Base-by-base conservation (phyloP, 108 stramenopile genomes). In the Cyclostephanos tholiformis region DNA sequence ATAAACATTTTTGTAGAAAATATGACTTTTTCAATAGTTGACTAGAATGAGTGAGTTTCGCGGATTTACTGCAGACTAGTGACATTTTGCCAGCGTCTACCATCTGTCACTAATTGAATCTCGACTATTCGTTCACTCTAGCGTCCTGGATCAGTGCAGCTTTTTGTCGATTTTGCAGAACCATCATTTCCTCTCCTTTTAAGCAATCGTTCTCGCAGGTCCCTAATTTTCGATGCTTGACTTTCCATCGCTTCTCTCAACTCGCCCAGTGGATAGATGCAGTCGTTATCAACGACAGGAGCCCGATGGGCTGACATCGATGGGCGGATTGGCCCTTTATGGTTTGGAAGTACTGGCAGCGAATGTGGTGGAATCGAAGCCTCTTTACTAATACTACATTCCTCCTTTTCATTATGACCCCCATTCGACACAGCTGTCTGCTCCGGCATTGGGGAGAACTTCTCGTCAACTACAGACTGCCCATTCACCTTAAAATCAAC, bases 191-290 rank as follows among this genome's bases (percentile, higher is more conserved):
- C 41, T 41, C 38, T 23, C 27, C 27, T 50, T 51, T 67, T 50
- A 44, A 27, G 46, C 43, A 80, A 65, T 26, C 79, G 51, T 27
- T 80, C 63, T 41, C 74, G 79, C 2, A 80, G 55, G 30, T 80
- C 73, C 48, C 56, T 69, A 35, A 82, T 82, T 57, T 74, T 75
- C 13, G 41, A 36, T 43, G 73, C 73, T 51, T 82, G 80, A 30
- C 55, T 65, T n/a, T 82, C 80, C 27, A 82, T 67, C 74, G 75
- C 59, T 56, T 59, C 64, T 67, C 64, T 74, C 52, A 82, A 69
- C 57, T 43, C 29, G 17, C 56, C 27, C 36, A 82, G 22, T 13
- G 73, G 44, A 36, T 71, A 69, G 26, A 25, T 50, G 25, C 29
- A 2, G 17, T 69, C 69, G 9, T 43, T 10, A 17, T 46, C 44